phyloP scores from a whole-genome alignment of 2,329 filamentous ascomycete genomes.

The Aurifilum marmelostoma region DNA sequence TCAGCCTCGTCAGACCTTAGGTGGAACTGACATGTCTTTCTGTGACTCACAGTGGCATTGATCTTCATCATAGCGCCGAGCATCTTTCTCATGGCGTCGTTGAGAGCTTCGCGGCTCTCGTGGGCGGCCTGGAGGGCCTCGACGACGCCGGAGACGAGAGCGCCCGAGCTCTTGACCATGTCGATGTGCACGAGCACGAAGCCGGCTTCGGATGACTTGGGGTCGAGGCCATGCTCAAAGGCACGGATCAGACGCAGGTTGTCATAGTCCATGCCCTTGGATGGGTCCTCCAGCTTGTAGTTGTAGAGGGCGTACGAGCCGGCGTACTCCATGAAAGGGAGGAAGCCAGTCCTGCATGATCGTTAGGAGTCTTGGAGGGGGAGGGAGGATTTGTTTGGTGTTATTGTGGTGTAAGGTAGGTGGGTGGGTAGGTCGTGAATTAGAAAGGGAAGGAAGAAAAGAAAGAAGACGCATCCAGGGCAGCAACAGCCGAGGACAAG shows the following conservation, averaged over 20 bases:
- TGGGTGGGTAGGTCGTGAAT: not conserved
- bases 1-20: not conserved
- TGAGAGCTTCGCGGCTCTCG: constrained; percentile 59
- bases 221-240: constrained; percentile 88
- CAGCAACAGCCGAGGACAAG: not conserved
- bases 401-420: not conserved
- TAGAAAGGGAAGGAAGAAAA: not conserved
- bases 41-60: constrained; percentile 56
- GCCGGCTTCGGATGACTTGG: constrained; percentile 81
- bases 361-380: constrained; percentile 6
- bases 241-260: constrained; percentile 85
- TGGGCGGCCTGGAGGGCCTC: constrained; percentile 63
- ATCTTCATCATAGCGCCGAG: constrained; percentile 69
- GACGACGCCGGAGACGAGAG: constrained; percentile 73
- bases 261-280: constrained; percentile 60
- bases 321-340: constrained; percentile 89
- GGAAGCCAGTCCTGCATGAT: constrained; percentile 65
- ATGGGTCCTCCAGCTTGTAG: constrained; percentile 63
- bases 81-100: constrained; percentile 64
- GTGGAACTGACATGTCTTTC: too few relatives aligned
- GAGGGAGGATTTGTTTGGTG: not conserved
- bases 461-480: not conserved
- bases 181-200: constrained; percentile 96
- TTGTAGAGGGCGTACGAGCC: constrained; percentile 72
- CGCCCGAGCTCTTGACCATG: constrained; percentile 87